Percentiles rank a stretch among this genome's conserved stretches.
phyloP scores from a whole-genome alignment of 2,329 filamentous ascomycete species.

The Alternaria brassicae region DNA sequence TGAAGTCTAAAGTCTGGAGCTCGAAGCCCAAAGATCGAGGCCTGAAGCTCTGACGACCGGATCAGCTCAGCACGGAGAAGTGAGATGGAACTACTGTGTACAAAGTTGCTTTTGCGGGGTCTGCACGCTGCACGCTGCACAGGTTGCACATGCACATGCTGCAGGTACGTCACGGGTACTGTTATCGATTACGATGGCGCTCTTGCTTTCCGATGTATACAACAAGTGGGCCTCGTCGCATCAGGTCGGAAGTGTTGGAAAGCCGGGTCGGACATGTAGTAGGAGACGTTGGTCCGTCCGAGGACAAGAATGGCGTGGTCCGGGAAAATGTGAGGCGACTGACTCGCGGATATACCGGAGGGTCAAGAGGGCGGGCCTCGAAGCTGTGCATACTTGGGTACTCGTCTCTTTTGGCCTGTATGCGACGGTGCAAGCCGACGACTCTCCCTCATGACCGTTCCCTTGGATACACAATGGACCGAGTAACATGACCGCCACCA shows the following conservation, averaged over 20 bases:
- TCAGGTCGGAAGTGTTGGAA: neutral
- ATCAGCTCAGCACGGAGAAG: slow-evolving; percentile 1
- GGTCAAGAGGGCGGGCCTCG: neutral
- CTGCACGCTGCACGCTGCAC: neutral
- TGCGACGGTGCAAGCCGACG: no score
- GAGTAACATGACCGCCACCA: neutral
- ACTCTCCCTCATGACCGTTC: no score
- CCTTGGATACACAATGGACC: no score
- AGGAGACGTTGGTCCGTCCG: neutral
- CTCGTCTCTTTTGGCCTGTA: no score
- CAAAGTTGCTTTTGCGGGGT: neutral
- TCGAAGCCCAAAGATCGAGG: neutral
- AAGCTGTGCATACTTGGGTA: no score
- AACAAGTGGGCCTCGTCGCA: neutral
- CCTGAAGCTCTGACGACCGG: neutral
- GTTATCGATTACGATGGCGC: neutral
- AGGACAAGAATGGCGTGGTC: neutral
- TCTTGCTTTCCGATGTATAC: neutral
- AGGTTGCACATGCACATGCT: neutral
- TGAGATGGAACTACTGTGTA: neutral
- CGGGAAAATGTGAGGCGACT: neutral
- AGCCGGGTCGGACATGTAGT: neutral
- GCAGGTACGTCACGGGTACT: slow-evolving; percentile 4
- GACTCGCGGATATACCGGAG: neutral
- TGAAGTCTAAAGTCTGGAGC: no score